Percentiles rank a stretch among this genome's conserved stretches.
Evolutionary conservation across 805 yeast species (phyloP).

Genomic region (Candida sithepensis): DNA sequence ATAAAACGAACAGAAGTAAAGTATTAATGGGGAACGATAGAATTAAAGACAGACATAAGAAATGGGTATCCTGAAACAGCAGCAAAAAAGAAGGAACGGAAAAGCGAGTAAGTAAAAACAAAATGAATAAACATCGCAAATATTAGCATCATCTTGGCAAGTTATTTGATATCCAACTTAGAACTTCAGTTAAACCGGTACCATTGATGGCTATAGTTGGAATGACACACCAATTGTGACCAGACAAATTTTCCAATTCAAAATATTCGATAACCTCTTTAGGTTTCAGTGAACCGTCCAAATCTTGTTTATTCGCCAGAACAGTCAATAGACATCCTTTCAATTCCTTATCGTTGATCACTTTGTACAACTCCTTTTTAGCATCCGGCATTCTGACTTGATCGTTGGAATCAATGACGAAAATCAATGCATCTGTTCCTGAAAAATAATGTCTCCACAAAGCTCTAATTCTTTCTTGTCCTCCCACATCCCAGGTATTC

Average conservation of each 20-base stretch:
- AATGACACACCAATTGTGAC: constrained; percentile 85
- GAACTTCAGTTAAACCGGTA: constrained; percentile 82
- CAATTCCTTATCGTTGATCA: constrained; percentile 80
- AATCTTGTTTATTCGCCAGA: constrained; percentile 86
- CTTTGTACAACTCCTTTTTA: constrained; percentile 70
- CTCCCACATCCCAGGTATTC: constrained; percentile 88
- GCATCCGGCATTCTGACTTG: constrained; percentile 69
- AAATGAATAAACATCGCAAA: not conserved
- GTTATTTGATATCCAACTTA: constrained; percentile 79
- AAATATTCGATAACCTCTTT: constrained; percentile 74
- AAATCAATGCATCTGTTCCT: constrained; percentile 87
- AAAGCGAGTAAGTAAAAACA: not conserved
- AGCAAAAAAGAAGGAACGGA: not conserved
- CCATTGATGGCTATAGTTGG: constrained; percentile 90
- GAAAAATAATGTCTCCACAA: constrained; percentile 95
- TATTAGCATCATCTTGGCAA: constrained; percentile 8
- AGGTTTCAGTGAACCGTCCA: constrained; percentile 68
- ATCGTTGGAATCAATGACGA: constrained; percentile 85
- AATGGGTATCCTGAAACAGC: not conserved
- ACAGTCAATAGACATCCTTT: constrained; percentile 74
- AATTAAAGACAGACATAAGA: not conserved
- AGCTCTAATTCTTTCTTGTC: constrained; percentile 88
- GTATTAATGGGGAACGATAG: not conserved
- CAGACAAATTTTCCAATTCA: constrained; percentile 55
- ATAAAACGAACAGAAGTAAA: not conserved